These are phyloP conservation scores for Xenosphaeropsis pyriputrescens DNA, from an alignment of 2,329 filamentous ascomycete species.

Conservation along the genomic window DNA sequence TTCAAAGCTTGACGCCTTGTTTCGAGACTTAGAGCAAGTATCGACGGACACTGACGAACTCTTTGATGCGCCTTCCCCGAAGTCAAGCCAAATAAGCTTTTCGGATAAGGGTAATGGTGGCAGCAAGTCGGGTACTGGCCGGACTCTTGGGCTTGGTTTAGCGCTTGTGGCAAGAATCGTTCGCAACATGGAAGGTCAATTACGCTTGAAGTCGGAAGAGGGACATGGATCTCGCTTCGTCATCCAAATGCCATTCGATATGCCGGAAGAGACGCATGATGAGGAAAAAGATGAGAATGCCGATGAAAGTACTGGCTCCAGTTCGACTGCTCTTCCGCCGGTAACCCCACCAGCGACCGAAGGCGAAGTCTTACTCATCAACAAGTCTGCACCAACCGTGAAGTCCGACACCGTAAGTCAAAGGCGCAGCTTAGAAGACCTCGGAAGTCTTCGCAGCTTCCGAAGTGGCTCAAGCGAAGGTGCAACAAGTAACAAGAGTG, in stretches of 20 bases:
- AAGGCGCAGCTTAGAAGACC: slow-evolving; percentile 10
- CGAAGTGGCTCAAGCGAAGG: slow-evolving; percentile 12
- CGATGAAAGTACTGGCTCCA: slow-evolving; percentile 6
- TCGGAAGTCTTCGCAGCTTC: slow-evolving; percentile 11
- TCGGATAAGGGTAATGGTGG: slow-evolving; percentile 15
- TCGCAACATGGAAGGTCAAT: slow-evolving; percentile 80
- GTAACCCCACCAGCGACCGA: slow-evolving; percentile 14
- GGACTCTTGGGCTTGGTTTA: slow-evolving; percentile 65
- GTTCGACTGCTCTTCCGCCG: slow-evolving; percentile 1
- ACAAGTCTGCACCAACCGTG: slow-evolving; percentile 22
- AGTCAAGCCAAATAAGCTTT: slow-evolving; percentile 2
- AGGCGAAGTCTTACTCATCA: slow-evolving; percentile 48
- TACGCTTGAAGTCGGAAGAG: slow-evolving; percentile 71
- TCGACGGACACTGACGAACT: slow-evolving; percentile 17
- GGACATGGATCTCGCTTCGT: slow-evolving; percentile 74
- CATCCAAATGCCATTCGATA: slow-evolving; percentile 60
- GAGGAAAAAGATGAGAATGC: too few relatives aligned
- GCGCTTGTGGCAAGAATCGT: slow-evolving; percentile 77
- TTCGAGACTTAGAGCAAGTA: slow-evolving; percentile 44
- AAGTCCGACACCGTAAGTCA: background rate
- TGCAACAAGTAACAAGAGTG: slow-evolving; percentile 25
- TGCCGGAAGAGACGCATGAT: slow-evolving; percentile 29
- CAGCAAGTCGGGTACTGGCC: slow-evolving; percentile 20
- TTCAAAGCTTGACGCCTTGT: slow-evolving; percentile 38
- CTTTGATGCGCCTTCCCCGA: background rate